Evolutionary conservation across 768 basidiomycete species (phyloP).

Genomic region (Cyathus striatus): DNA sequence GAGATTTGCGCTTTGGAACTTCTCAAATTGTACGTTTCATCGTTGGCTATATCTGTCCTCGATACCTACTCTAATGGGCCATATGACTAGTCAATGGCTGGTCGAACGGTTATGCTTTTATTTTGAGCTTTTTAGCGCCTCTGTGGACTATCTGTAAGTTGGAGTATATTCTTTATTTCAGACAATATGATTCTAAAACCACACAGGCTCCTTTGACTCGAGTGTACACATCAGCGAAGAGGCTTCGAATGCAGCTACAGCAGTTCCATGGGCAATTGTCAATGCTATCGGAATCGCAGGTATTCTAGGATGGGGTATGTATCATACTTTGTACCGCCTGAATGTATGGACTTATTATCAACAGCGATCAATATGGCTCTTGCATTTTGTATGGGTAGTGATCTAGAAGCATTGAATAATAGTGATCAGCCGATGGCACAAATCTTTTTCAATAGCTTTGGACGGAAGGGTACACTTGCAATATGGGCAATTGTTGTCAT

Average conservation of each 20-base stretch:
- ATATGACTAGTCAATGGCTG: constrained; percentile 41
- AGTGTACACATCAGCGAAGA: constrained; percentile 69
- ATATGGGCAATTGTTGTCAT: constrained; percentile 34
- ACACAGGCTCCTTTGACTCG: constrained; percentile 41
- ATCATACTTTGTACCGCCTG: too few species aligned
- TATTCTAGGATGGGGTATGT: constrained; percentile 55
- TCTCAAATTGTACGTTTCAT: constrained; percentile 44
- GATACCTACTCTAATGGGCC: neutral
- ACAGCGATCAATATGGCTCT: constrained; percentile 59
- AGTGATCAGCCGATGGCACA: constrained; percentile 58
- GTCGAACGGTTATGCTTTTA: constrained; percentile 56
- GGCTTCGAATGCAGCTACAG: constrained; percentile 60
- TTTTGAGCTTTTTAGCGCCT: constrained; percentile 35
- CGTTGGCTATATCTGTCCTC: neutral
- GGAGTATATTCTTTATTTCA: neutral
- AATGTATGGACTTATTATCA: too few species aligned
- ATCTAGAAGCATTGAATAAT: constrained; percentile 33
- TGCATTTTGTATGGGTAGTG: constrained; percentile 56
- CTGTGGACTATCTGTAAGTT: constrained; percentile 36
- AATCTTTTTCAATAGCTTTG: constrained; percentile 48
- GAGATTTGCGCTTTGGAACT: constrained; percentile 56
- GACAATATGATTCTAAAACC: neutral
- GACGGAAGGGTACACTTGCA: constrained; percentile 28
- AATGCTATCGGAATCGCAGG: constrained; percentile 49
- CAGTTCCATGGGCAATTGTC: constrained; percentile 67